Percentiles rank a stretch among this genome's conserved stretches.
These are phyloP conservation scores for Priceomyces medius DNA, from an alignment of 805 yeast species.

Conservation along the genomic window DNA sequence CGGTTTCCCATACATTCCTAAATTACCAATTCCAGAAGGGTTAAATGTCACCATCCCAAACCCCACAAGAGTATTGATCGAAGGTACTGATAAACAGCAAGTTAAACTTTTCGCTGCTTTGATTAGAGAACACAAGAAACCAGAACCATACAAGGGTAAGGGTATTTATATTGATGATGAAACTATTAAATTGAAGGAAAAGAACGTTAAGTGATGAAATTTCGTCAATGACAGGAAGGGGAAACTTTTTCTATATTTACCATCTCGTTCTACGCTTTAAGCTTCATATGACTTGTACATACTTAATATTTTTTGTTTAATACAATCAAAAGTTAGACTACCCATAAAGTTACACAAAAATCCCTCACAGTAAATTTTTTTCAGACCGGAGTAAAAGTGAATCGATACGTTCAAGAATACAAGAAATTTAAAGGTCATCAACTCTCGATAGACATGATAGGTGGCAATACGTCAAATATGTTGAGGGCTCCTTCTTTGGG, in stretches of 20 bases:
- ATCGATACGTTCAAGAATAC: not conserved
- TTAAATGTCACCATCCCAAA: constrained; percentile 73
- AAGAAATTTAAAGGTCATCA: not conserved
- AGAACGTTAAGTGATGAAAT: constrained; percentile 72
- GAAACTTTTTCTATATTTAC: too few species aligned
- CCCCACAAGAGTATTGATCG: constrained; percentile 81
- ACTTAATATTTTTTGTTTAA: not conserved
- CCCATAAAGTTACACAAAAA: constrained; percentile 3
- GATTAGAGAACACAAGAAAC: constrained; percentile 83
- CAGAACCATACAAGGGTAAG: constrained; percentile 98
- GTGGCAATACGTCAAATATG: not conserved
- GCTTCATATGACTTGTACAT: constrained; percentile 1
- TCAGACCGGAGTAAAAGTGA: too few species aligned
- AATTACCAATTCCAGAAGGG: constrained; percentile 73
- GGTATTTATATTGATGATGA: constrained; percentile 93
- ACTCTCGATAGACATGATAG: not conserved
- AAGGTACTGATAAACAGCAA: constrained; percentile 85
- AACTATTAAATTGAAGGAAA: constrained; percentile 84
- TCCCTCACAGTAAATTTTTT: not conserved
- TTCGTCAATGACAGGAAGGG: too few species aligned
- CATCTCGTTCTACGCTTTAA: not conserved
- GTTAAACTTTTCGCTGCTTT: constrained; percentile 86
- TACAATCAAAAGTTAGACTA: not conserved
- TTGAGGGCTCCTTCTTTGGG: not conserved
- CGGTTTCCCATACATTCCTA: constrained; percentile 82